These are phyloP conservation scores for Solanum hybrid DNA, from an alignment of 305 asterid genomes.

Conservation along the genomic window DNA sequence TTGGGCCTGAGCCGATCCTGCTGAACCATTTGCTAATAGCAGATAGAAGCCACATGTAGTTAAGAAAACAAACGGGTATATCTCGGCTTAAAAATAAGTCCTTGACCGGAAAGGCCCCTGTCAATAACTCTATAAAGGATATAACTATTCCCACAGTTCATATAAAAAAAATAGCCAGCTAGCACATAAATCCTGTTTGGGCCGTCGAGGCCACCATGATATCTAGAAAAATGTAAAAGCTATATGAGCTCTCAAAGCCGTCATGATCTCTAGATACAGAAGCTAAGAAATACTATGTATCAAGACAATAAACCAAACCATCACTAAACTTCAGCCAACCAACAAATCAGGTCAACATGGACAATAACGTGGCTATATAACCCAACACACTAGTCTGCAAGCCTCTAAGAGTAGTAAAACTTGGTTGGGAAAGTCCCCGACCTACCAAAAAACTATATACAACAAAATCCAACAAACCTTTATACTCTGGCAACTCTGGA, in stretches of 20 bases:
- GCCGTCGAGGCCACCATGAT: no score
- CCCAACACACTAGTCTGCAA: background rate
- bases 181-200: no score
- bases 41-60: background rate
- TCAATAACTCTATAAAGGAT: background rate
- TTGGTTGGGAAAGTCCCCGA: background rate
- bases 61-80: background rate
- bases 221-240: background rate
- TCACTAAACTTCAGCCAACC: background rate
- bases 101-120: background rate
- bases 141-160: no score
- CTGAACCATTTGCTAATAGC: background rate
- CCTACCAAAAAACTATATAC: background rate
- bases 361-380: background rate
- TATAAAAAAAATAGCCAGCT: no score
- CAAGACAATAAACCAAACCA: background rate
- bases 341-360: background rate
- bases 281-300: no score
- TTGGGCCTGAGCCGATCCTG: background rate
- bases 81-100: background rate
- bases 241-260: background rate
- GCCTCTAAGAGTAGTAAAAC: background rate
- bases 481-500: background rate
- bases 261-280: no score
- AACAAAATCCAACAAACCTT: background rate